These are phyloP conservation scores for Purpureocillium lavendulum DNA, from an alignment of 2,329 filamentous ascomycete species.

Conservation along the genomic window DNA sequence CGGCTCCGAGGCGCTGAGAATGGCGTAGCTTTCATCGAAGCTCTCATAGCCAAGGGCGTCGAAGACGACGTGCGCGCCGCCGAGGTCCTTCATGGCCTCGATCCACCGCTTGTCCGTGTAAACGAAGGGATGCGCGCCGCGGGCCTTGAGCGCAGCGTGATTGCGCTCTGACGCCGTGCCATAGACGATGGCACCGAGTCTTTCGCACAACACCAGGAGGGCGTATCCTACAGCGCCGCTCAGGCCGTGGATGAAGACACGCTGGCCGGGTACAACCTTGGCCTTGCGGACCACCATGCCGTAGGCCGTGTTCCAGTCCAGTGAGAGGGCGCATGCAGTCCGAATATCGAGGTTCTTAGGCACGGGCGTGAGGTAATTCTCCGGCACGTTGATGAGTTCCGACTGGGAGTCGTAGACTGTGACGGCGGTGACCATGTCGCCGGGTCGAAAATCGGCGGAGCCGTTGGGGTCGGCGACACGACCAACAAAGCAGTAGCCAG, in stretches of 20 bases:
- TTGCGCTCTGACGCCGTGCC: conserved; percentile 39
- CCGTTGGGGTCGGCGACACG: conserved; percentile 26
- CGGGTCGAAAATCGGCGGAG: conserved; percentile 16
- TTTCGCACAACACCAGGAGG: conserved; percentile 29
- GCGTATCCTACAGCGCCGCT: conserved; percentile 41
- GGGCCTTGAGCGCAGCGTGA: conserved; percentile 27
- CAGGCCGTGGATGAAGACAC: conserved; percentile 41
- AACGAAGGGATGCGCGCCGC: conserved; percentile 33
- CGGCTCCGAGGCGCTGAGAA: conserved; percentile 23
- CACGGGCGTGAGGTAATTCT: conserved; percentile 35
- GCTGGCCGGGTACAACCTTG: conserved; percentile 31
- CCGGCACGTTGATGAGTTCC: conserved; percentile 34
- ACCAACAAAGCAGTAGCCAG: conserved; percentile 40
- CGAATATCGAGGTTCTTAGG: conserved; percentile 30
- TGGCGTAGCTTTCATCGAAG: conserved; percentile 39
- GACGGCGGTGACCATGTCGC: conserved; percentile 25
- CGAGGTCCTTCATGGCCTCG: conserved; percentile 30
- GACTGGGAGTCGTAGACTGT: conserved; percentile 34
- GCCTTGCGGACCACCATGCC: conserved; percentile 27
- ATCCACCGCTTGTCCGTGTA: conserved; percentile 44
- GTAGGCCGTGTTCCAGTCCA: conserved; percentile 38
- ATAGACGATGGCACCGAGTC: conserved; percentile 37
- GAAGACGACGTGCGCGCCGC: conserved; percentile 37
- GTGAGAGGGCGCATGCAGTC: conserved; percentile 29
- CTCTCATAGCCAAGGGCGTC: conserved; percentile 42